Evolutionary conservation across 225 moss, liverwort and hornwort species (phyloP).

Genomic region (Anthoceros angustus): DNA sequence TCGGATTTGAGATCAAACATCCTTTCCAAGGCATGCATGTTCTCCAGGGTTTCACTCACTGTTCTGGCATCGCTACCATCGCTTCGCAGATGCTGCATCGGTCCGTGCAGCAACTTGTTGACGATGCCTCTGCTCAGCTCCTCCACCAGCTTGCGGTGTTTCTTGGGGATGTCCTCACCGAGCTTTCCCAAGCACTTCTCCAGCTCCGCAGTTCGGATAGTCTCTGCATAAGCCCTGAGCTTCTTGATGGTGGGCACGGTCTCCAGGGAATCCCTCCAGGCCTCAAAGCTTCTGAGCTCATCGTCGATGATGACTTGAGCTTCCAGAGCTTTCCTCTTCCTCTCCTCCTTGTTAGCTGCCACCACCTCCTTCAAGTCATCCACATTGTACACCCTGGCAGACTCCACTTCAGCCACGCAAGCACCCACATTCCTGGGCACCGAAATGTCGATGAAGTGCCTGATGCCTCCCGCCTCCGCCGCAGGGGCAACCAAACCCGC

Average conservation of each 20-base stretch:
- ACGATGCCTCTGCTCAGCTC: slow-evolving; percentile 50
- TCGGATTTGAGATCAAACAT: slow-evolving; percentile 23
- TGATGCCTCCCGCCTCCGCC: slow-evolving; percentile 31
- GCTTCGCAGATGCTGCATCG: slow-evolving; percentile 32
- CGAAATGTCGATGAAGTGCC: slow-evolving; percentile 79
- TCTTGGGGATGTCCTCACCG: slow-evolving; percentile 67
- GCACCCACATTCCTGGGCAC: slow-evolving; percentile 79
- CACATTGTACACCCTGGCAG: slow-evolving; percentile 72
- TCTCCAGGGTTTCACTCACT: slow-evolving; percentile 27
- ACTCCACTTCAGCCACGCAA: slow-evolving; percentile 51
- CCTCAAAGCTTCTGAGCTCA: slow-evolving; percentile 72
- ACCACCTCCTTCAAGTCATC: slow-evolving; percentile 89
- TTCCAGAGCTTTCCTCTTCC: slow-evolving; percentile 59
- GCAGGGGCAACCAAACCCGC: slow-evolving; percentile 35
- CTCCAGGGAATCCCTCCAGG: slow-evolving; percentile 83
- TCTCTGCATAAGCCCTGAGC: slow-evolving; percentile 65
- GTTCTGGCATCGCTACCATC: slow-evolving; percentile 28
- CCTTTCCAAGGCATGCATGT: slow-evolving; percentile 31
- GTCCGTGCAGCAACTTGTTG: slow-evolving; percentile 14
- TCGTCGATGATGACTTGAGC: slow-evolving; percentile 85
- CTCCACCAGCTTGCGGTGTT: slow-evolving; percentile 60
- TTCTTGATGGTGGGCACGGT: slow-evolving; percentile 91
- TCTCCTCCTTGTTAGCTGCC: slow-evolving; percentile 79
- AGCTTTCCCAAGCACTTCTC: slow-evolving; percentile 82
- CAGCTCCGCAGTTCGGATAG: slow-evolving; percentile 52